Evolutionary conservation across 768 basidiomycete genomes (phyloP).

Genomic region (Mycena haematopus): DNA sequence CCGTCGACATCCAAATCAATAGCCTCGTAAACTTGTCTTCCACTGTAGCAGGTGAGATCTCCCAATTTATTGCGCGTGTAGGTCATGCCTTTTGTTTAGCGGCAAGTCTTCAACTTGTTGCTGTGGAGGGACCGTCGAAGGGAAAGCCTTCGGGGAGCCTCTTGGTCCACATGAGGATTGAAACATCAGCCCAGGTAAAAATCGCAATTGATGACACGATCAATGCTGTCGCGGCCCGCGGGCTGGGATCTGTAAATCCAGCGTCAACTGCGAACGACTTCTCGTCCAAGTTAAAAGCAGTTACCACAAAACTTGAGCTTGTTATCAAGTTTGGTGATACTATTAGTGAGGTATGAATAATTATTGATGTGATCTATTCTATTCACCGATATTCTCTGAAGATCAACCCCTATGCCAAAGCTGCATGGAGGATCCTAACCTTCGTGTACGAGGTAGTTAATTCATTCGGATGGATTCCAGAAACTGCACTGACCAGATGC

Average conservation of each 20-base stretch:
- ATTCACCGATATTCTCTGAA: background rate
- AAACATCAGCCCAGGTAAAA: background rate
- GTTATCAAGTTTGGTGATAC: background rate
- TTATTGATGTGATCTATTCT: background rate
- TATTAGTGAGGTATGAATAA: background rate
- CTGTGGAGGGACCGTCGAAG: background rate
- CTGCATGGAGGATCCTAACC: background rate
- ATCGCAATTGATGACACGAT: background rate
- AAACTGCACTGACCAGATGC: background rate
- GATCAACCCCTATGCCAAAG: background rate
- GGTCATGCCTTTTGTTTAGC: background rate
- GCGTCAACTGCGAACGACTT: background rate
- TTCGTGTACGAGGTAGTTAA: background rate
- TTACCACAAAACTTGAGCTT: background rate
- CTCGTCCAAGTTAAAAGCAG: background rate
- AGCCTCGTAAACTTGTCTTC: background rate
- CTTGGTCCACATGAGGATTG: background rate
- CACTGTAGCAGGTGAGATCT: too few relatives aligned
- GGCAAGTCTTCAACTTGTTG: background rate
- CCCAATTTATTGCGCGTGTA: too few relatives aligned
- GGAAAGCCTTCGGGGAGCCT: background rate
- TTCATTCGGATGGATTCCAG: background rate
- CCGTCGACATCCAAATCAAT: background rate
- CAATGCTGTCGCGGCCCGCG: background rate
- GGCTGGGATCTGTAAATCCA: background rate